Conservation (phyloP, 495 filamentous ascomycete species). For the Physcia stellaris region DNA sequence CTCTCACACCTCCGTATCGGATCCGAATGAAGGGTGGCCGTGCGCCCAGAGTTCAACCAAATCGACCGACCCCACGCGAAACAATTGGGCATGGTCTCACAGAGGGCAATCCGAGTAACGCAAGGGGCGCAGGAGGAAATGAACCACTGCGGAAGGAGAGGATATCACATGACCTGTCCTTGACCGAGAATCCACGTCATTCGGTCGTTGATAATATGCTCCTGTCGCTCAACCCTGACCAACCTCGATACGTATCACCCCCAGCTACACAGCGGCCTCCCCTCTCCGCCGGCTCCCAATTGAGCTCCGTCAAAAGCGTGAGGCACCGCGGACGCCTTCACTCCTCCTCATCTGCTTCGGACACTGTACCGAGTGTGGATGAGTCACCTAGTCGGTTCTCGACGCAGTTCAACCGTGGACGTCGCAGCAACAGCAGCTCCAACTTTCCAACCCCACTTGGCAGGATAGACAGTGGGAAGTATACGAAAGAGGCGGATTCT, state of each 20-base stretch:
- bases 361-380: constrained; percentile 51
- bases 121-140: constrained; percentile 21
- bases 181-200: constrained; percentile 61
- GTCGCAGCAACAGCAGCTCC: constrained; percentile 73
- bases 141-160: constrained; percentile 34
- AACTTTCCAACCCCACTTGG: constrained; percentile 49
- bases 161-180: constrained; percentile 80
- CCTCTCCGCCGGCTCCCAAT: constrained; percentile 16
- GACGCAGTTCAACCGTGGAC: constrained; percentile 40
- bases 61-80: constrained; percentile 30
- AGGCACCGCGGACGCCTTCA: constrained; percentile 47
- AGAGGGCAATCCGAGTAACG: constrained; percentile 25
- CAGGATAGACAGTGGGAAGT: constrained; percentile 49
- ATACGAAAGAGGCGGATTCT: constrained; percentile 25
- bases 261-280: constrained; percentile 10
- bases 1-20: constrained; percentile 29
- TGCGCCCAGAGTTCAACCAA: constrained; percentile 16
- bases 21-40: constrained; percentile 7
- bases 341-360: constrained; percentile 61
- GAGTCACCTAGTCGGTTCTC: constrained; percentile 53
- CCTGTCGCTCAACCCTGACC: constrained; percentile 58
- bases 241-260: constrained; percentile 17
- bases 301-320: constrained; percentile 18
- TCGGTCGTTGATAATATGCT: constrained; percentile 90
- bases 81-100: constrained; percentile 37